These are phyloP conservation scores for Tricholoma flavovirens DNA, from an alignment of 768 basidiomycete genomes.

Conservation along the genomic window DNA sequence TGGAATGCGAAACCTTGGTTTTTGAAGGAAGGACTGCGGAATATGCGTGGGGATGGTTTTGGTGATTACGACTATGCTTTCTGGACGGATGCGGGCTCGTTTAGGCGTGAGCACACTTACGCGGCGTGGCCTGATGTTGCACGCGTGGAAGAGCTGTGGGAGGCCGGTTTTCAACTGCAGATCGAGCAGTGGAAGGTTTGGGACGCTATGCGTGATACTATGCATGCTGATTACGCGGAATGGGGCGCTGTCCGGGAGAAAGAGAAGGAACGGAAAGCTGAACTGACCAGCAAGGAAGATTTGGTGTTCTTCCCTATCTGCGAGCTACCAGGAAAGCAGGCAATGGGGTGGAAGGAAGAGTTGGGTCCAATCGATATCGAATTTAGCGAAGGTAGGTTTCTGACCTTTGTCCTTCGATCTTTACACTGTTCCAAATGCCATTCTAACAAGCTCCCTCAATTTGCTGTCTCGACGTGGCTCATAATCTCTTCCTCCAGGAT, in stretches of 20 bases:
- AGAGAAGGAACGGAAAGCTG: background rate
- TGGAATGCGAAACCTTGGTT: constrained; percentile 54
- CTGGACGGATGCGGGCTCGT: constrained; percentile 54
- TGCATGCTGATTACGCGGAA: background rate
- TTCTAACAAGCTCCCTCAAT: background rate
- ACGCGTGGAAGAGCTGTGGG: constrained; percentile 36
- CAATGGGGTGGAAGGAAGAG: constrained; percentile 12
- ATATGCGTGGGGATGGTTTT: constrained; percentile 2
- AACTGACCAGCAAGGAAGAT: constrained; percentile 27
- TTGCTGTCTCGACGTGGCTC: background rate
- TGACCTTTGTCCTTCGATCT: background rate
- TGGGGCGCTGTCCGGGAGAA: background rate
- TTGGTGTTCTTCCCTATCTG: constrained; percentile 44
- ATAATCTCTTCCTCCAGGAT: constrained; percentile 28
- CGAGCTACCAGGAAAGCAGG: constrained; percentile 23
- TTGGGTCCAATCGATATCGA: constrained; percentile 44
- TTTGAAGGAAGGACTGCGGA: constrained; percentile 35
- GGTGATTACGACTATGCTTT: constrained; percentile 47
- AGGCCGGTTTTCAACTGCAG: constrained; percentile 25
- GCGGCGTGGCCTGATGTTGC: constrained; percentile 40
- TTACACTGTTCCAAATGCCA: too few species aligned
- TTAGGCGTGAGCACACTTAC: constrained; percentile 39
- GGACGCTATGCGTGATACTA: background rate
- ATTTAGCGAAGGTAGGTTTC: constrained; percentile 43
- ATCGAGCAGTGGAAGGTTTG: constrained; percentile 6